phyloP scores from a whole-genome alignment of 441 rosid species.

The Eruca vesicaria region DNA sequence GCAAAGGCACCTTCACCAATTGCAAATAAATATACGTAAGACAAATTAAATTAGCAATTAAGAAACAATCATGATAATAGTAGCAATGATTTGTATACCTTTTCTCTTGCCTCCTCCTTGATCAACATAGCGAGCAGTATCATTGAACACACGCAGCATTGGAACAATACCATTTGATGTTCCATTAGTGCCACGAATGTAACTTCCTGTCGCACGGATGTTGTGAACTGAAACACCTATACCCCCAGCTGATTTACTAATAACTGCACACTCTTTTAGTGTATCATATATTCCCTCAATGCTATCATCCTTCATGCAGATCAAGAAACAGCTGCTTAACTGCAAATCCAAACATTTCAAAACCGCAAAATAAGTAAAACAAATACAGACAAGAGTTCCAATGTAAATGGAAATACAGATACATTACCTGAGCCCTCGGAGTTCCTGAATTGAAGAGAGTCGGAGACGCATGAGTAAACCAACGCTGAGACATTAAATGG shows the following conservation, averaged over 20 bases:
- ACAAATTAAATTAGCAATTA: background rate
- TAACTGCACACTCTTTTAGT: constrained; percentile 87
- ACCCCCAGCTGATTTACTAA: constrained; percentile 96
- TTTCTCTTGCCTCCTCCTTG: constrained; percentile 98
- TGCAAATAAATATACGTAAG: background rate
- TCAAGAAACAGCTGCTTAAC: constrained; percentile 88
- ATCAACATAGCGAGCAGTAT: constrained; percentile 92
- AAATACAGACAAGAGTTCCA: background rate
- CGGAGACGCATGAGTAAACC: constrained; percentile 98
- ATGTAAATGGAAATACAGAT: background rate
- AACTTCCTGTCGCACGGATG: constrained; percentile 88
- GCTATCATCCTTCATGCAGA: constrained; percentile 93
- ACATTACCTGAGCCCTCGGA: constrained; percentile 78
- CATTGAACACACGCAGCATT: constrained; percentile 87
- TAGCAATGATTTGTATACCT: constrained; percentile 40
- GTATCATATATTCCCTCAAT: constrained; percentile 95
- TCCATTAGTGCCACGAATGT: constrained; percentile 91
- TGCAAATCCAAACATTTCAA: constrained; percentile 31
- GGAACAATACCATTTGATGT: constrained; percentile 89
- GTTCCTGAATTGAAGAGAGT: constrained; percentile 93
- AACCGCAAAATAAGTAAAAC: background rate
- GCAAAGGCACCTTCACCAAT: constrained; percentile 79
- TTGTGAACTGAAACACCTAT: constrained; percentile 91
- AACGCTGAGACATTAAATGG: constrained; percentile 90
- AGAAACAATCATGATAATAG: background rate